These are phyloP conservation scores for Cladorrhinum sp. DNA, from an alignment of 2,329 filamentous ascomycete species.

Conservation along the genomic window DNA sequence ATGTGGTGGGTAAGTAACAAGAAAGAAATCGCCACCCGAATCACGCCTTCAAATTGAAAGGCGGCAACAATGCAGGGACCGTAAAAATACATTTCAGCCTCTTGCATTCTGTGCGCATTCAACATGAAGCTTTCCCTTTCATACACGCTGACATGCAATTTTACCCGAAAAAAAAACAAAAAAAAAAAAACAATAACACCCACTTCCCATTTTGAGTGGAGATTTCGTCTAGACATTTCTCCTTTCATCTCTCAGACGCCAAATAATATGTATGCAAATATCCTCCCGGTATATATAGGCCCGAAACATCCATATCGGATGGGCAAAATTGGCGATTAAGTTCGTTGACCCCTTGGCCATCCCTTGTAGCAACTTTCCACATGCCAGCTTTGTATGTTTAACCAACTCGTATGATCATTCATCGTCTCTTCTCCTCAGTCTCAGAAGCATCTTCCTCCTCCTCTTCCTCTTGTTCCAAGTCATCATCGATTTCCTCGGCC, in stretches of 20 bases:
- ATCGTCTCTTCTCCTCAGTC: slow-evolving; percentile 16
- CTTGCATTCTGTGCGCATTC: not conserved
- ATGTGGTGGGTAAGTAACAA: not conserved
- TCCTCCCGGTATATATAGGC: slow-evolving; percentile 2
- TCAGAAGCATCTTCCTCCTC: slow-evolving; percentile 31
- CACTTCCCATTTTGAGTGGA: slow-evolving; percentile 4
- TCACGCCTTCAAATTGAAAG: not conserved
- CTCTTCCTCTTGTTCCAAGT: slow-evolving; percentile 41
- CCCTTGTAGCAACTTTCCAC: not conserved
- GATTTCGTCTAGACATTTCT: not conserved
- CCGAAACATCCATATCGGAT: not conserved
- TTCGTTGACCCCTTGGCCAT: not conserved
- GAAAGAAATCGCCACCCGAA: not conserved
- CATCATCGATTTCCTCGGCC: slow-evolving; percentile 50
- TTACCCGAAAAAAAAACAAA: not conserved
- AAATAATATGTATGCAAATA: slow-evolving; percentile 3
- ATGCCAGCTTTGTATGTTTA: not conserved
- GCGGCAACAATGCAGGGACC: not conserved
- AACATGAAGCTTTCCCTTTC: not conserved
- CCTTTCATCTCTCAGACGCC: not conserved
- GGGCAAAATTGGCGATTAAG: not conserved
- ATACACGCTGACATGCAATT: not conserved
- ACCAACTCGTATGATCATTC: not conserved
- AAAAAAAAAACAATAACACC: not conserved
- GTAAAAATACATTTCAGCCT: not conserved